Evolutionary conservation across 164 flowering plant genomes (phyloP), one percentile per base, ranked within the genome.

Genomic region (Tetracentron sinense): DNA sequence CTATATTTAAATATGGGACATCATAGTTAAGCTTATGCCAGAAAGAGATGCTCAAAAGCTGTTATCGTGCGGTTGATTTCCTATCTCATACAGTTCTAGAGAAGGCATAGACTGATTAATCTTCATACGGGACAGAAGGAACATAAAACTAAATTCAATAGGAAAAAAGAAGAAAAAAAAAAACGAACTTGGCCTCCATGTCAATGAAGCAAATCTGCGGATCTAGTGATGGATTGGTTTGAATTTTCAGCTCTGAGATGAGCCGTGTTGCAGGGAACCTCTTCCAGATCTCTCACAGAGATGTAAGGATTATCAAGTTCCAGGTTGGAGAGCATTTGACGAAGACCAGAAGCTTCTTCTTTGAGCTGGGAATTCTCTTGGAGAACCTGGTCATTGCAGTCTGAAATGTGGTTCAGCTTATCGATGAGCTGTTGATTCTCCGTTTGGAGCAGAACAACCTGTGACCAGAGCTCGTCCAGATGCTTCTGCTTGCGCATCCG

Each of bases 401-500:
- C 94, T 0, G 85, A 78, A 1, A 75, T 70, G 62, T 81, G 75
- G 69, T 84, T 88, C 58, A 93, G 81, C 80, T 84, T 88, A 26
- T 85, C 90, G 2, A 93, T 70, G 62, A 93, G 86, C 67, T 84
- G 84, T 61, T 86, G 85, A 57, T 93, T 93, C 80, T 93, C 94
- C 51, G 78, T 75, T 42, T 90, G 66, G 54, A 93, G 85, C 85
- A 87, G 79, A 31, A 81, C 73, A 31, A 92, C 96, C 75, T 83
- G 92, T 1, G 91, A 82, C 92, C 92, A 84, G 6, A 93, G 92
- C 81, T 93, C 98, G 63, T 88, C 89, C 17, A 93, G 80, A 76
- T 90, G 97, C 70, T 73, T 82, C 79, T 93, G 97, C 83, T 93
- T 90, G 38, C 98, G 74, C 96, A 90, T 90, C 47, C 98, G 82